Conservation (phyloP, 164 flowering plant genomes). For the Paratinospora sagittata region DNA sequence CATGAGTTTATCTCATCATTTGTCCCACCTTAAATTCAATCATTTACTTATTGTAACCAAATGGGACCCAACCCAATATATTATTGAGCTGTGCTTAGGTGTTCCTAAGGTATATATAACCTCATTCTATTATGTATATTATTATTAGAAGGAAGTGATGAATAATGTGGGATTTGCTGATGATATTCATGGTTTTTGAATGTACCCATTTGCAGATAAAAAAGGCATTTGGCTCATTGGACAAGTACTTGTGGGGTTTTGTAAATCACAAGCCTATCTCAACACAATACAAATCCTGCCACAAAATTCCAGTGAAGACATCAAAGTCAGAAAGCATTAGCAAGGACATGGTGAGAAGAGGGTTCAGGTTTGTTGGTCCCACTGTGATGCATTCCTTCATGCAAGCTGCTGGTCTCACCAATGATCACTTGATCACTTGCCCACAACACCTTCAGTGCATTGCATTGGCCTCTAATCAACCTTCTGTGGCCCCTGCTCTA, state of each 20-base stretch:
- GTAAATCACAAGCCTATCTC: conserved; percentile 70
- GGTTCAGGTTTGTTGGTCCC: conserved; percentile 80
- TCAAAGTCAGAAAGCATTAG: conserved; percentile 90
- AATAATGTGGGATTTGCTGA: not conserved
- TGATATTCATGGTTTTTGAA: not conserved
- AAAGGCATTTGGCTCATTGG: conserved; percentile 58
- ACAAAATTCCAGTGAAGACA: conserved; percentile 87
- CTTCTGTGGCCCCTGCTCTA: too few species aligned
- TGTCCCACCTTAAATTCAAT: too few species aligned
- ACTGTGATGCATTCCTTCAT: conserved; percentile 86
- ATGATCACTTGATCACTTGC: conserved; percentile 74
- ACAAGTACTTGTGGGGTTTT: conserved; percentile 80
- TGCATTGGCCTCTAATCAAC: conserved; percentile 26
- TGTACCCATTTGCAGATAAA: conserved; percentile 40
- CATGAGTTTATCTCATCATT: not conserved
- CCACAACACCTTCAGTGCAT: conserved; percentile 57
- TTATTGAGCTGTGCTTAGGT: not conserved
- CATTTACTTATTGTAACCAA: not conserved
- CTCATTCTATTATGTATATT: too few species aligned
- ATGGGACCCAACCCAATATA: not conserved
- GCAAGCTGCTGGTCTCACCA: conserved; percentile 94
- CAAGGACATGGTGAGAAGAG: conserved; percentile 92
- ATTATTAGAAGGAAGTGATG: too few species aligned
- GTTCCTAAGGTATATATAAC: not conserved
- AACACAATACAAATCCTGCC: conserved; percentile 61